Evolutionary conservation across 345 rosid species (phyloP), one percentile per base, ranked within the genome.

Genomic region (Turritis glabra): DNA sequence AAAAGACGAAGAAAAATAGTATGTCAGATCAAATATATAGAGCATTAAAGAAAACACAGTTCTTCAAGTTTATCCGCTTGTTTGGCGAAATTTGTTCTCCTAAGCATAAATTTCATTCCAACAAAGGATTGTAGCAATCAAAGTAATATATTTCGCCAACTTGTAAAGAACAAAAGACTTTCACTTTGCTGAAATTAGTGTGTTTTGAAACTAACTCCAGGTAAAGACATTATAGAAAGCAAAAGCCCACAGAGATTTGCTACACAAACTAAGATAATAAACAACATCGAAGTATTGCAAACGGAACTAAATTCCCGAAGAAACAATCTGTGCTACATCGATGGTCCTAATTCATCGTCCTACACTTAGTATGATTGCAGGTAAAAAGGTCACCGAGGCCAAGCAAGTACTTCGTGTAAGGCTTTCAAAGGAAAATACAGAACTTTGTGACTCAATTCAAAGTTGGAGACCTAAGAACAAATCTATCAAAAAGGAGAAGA

Each of bases 101-200:
- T 43, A 53, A 14, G 11, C 22, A 56, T 7, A 46, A 27, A 38
- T 29, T 26, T 21, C 5, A 12, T 43, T 46, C 57, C 72, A 56
- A 23, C 13, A n/a, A 66, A 59, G 47, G 69, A 41, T 8, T 47
- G 61, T 12, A 44, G 26, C 46, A 40, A 69, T 37, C 65, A 77
- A 54, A 32, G 50, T 11, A 35, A 46, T 11, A 21, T 30, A n/a
- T 46, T 22, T 22, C 11, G 17, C 12, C 9, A 56, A 47, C 17
- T 23, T 6, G 25, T 37, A 5, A 37, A 57, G 11, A 14, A 1
- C 1, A 26, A 37, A 59, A 54, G 17, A 12, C 55, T 32, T 40
- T 30, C 13, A 43, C 5, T 58, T 47, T 51, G 3, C 14, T 68
- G 12, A 41, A 26, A 35, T 5, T 14, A 19, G 55, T 29, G 5